Evolutionary conservation across 371 early-diverging fungal species (phyloP), one percentile per base, ranked within the genome.

Genomic region (Blakeslea trispora): DNA sequence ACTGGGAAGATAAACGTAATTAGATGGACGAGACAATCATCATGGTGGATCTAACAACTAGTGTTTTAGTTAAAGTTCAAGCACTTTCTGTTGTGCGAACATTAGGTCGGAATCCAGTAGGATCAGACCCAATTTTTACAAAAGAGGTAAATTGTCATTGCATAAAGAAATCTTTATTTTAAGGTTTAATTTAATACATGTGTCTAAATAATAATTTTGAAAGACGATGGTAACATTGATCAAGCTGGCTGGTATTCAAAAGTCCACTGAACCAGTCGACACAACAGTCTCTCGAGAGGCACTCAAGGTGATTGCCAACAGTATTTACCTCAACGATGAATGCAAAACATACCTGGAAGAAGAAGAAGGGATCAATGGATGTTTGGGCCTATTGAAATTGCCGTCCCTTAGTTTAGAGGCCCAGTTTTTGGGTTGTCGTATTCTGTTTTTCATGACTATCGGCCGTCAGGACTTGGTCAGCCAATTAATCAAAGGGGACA

Each of bases 381-480:
- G 75, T 47, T 64, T 57, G 50, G 44, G 45, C n/a, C 32, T 77
- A 24, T 53, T 84, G 28, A 60, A 71, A 55, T 60, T 66, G 41
- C 42, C 68, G 1, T 47, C 18, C 0, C 41, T 64, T 45, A 75
- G 79, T 41, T 67, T 71, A 24, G 81, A 81, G 45, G 64, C 77
- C 9, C 81, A 82, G 62, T 86, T 86, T 62, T 59, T 86, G 49
- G 56, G 70, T 17, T 77, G 79, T 39, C 79, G 85, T 44, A 77
- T 84, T 35, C 60, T 84, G 5, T 81, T 84, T 53, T 68, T 84
- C n/a, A 61, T 82, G 63, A 84, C 84, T 5, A 75, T 86, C 44
- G 64, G 72, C 43, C 55, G 78, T 19, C 39, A 57, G 10, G 71
- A 77, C 19, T 48, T 79, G 23, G 79, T 82, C 7, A 24, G 65